Percentiles rank a stretch among this genome's conserved stretches.
phyloP scores from a whole-genome alignment of 2,329 filamentous ascomycete genomes.

The Xylaria hypoxylon region DNA sequence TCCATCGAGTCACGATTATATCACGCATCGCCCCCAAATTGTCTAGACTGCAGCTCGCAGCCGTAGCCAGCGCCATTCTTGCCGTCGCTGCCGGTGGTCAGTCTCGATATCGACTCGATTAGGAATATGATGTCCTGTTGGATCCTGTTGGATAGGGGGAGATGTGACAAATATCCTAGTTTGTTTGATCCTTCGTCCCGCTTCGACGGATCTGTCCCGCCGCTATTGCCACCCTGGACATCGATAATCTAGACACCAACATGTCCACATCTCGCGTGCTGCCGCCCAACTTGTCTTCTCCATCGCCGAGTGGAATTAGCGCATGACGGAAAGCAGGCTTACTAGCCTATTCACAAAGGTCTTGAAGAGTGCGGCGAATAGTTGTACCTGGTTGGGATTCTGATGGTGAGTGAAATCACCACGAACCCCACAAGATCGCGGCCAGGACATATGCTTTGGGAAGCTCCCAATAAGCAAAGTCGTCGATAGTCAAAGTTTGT shows the following conservation, averaged over 20 bases:
- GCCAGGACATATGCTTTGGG: constrained; percentile 27
- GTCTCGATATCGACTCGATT: neutral
- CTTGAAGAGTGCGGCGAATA: neutral
- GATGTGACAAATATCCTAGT: constrained; percentile 24
- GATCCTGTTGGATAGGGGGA: constrained; percentile 16
- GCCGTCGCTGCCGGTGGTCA: neutral
- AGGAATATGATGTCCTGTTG: neutral
- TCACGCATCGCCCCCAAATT: neutral
- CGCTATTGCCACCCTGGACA: constrained; percentile 2
- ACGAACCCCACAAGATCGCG: constrained; percentile 20
- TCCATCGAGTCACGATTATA: constrained; percentile 9
- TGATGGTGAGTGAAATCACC: constrained; percentile 2
- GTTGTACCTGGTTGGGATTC: neutral
- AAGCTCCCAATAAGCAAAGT: constrained; percentile 20
- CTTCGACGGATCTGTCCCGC: constrained; percentile 1
- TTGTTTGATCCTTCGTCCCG: constrained; percentile 30
- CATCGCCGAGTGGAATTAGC: constrained; percentile 3
- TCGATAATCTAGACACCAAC: neutral
- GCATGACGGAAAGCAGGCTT: constrained; percentile 9
- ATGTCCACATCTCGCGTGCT: neutral
- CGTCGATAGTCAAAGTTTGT: constrained; percentile 6
- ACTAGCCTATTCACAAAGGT: neutral
- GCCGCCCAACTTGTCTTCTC: neutral
- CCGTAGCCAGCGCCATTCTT: neutral
- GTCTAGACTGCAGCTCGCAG: neutral